Evolutionary conservation across 2,329 filamentous ascomycete genomes (phyloP).

Genomic region (Ophiostoma populinum): DNA sequence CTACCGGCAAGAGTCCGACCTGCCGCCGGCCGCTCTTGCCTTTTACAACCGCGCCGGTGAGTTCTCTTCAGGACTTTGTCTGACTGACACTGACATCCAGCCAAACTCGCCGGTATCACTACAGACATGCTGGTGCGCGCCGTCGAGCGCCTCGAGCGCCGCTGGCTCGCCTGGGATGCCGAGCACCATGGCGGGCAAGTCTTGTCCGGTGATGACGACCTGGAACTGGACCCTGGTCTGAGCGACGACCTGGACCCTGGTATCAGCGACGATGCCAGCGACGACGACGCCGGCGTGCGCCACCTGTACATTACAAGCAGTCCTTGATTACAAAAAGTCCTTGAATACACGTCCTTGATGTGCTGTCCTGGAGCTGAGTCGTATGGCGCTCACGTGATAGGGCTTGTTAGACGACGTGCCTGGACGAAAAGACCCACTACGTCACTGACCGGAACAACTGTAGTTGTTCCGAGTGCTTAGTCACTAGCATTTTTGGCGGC

Average conservation of each 20-base stretch:
- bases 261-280: not conserved
- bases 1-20: slow-evolving; percentile 23
- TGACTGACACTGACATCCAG: not conserved
- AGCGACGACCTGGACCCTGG: too few species aligned
- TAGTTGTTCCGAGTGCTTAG: not conserved
- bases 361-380: not conserved
- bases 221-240: too few species aligned
- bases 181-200: not conserved
- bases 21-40: slow-evolving; percentile 22
- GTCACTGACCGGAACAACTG: not conserved
- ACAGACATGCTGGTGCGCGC: slow-evolving; percentile 19
- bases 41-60: slow-evolving; percentile 26
- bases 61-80: not conserved
- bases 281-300: not conserved
- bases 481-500: slow-evolving; percentile 8
- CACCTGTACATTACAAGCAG: slow-evolving; percentile 5
- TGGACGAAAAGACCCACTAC: not conserved
- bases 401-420: slow-evolving; percentile 4
- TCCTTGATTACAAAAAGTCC: not conserved
- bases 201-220: too few species aligned
- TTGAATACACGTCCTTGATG: not conserved
- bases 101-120: slow-evolving; percentile 19
- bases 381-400: slow-evolving; percentile 10
- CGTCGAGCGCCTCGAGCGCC: slow-evolving; percentile 21
- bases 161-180: slow-evolving; percentile 19